Conservation (phyloP, 129 eudicot genomes). For the Sambucus nigra region DNA sequence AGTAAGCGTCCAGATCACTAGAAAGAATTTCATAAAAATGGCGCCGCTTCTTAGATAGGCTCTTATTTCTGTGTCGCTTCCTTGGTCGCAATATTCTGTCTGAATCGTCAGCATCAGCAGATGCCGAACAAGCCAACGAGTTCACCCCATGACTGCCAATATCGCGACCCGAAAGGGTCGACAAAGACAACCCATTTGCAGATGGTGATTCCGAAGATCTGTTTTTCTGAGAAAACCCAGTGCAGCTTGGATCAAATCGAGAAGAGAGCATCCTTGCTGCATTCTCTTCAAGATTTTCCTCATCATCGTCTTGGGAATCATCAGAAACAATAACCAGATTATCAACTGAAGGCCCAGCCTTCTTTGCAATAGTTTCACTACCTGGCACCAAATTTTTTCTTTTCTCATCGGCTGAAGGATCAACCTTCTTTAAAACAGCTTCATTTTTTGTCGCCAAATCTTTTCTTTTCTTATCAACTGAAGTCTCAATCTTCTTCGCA, state of each 20-base stretch:
- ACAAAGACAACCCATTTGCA: constrained; percentile 22
- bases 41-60: constrained; percentile 50
- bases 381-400: constrained; percentile 35
- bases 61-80: constrained; percentile 54
- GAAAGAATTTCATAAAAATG: constrained; percentile 70
- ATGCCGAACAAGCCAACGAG: constrained; percentile 23
- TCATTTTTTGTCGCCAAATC: no score
- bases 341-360: constrained; percentile 32
- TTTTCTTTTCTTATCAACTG: no score
- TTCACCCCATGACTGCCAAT: constrained; percentile 18
- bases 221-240: constrained; percentile 42
- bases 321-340: constrained; percentile 16
- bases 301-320: constrained; percentile 56
- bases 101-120: constrained; percentile 41
- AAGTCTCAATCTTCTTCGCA: constrained; percentile 31
- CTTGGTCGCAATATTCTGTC: constrained; percentile 70
- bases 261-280: constrained; percentile 97
- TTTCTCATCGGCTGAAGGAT: no score
- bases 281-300: constrained; percentile 81
- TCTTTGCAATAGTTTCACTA: constrained; percentile 20
- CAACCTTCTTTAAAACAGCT: no score
- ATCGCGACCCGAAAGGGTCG: constrained; percentile 23
- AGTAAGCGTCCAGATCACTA: constrained; percentile 48
- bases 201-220: constrained; percentile 25
- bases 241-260: constrained; percentile 90